Base-by-base conservation (phyloP, 2,329 filamentous ascomycete species). In the Grosmannia serpens region DNA sequence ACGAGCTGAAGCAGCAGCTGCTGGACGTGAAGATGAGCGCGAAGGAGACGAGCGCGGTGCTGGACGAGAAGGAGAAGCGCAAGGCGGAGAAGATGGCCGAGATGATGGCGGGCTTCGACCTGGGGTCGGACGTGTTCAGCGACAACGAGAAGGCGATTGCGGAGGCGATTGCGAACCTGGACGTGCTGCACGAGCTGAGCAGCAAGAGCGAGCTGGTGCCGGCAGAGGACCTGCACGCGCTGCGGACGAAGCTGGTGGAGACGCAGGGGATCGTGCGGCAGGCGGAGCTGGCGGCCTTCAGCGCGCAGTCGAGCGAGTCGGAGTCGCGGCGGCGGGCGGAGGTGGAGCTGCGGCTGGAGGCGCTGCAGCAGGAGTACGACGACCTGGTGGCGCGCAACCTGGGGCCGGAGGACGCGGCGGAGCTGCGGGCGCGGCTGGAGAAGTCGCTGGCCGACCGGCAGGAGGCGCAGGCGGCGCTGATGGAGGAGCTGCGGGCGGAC, bases 31-130 rank as follows among this genome's bases (percentile, higher is more conserved):
- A 92, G 76, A 96, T 97, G 88, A 94, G 85, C 65, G 91, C 92
- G 59, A 95, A 94, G 75, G 94, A 97, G 74, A 92, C 88, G 1
- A 91, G 84, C 51, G 91, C 91, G 10, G 87, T 90, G 20, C 76
- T 95, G 24, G 92, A 97, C 66, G 94, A 97, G 74, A 99, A 99
- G 79, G 95, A 97, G 74, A 92, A 91, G 79, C 91, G 91, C 76
- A 99, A 99, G 80, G 90, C 91, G 1, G 94, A 99, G 75, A 94
- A 95, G 74, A 99, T 99, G 94, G 94, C 94, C 50, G 89, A 96
- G 80, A 99, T 99, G 94, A 96, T 99, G 92, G 94, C 94, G 60
- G 91, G 92, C 4, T 97, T 99, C 67, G 92, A 99, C 68, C 82
- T 99, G 38, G 92, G 91, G 51, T 87, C 88, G 54, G 91, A 96